phyloP scores from a whole-genome alignment of 2,329 filamentous ascomycete genomes.

The Aspergillus ochraceoroseus region DNA sequence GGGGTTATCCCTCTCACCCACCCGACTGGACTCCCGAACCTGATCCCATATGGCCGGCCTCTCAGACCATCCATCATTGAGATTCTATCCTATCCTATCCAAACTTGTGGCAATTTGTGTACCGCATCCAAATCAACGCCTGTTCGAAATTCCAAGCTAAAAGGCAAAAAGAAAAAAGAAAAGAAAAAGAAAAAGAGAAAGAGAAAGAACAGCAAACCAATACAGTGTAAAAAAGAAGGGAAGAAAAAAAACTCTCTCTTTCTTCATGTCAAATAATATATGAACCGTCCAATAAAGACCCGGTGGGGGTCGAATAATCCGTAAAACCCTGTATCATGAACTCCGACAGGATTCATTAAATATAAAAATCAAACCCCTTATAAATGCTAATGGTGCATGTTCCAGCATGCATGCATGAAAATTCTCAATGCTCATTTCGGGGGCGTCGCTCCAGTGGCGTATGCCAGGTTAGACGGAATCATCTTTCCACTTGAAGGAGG shows the following conservation, averaged over 20 bases:
- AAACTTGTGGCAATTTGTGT: conserved; percentile 23
- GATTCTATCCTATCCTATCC: too few species aligned
- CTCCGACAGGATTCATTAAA: conserved; percentile 10
- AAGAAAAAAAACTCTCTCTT: conserved; percentile 7
- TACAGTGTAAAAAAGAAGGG: conserved; percentile 4
- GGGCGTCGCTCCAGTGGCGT: conserved; percentile 33
- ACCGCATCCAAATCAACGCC: conserved; percentile 10
- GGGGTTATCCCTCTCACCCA: conserved; percentile 1
- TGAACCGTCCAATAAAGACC: conserved; percentile 7
- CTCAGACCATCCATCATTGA: conserved; percentile 14
- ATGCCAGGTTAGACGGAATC: conserved; percentile 30
- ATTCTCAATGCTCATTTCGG: conserved; percentile 27
- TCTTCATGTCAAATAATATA: conserved; percentile 5
- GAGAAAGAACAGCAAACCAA: conserved; percentile 5
- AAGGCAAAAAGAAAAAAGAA: conserved; percentile 4
- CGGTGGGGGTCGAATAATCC: conserved; percentile 6
- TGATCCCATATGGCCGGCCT: conserved; percentile 10
- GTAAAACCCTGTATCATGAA: conserved; percentile 15
- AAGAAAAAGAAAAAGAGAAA: conserved; percentile 5
- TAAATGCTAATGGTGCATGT: conserved; percentile 14
- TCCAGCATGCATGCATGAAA: conserved; percentile 16
- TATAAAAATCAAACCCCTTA: conserved; percentile 13
- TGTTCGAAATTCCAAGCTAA: conserved; percentile 5
- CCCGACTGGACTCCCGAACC: conserved; percentile 21
- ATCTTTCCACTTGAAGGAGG: conserved; percentile 32